Base-by-base conservation (phyloP, 768 basidiomycete species). In the Trametes cingulata region DNA sequence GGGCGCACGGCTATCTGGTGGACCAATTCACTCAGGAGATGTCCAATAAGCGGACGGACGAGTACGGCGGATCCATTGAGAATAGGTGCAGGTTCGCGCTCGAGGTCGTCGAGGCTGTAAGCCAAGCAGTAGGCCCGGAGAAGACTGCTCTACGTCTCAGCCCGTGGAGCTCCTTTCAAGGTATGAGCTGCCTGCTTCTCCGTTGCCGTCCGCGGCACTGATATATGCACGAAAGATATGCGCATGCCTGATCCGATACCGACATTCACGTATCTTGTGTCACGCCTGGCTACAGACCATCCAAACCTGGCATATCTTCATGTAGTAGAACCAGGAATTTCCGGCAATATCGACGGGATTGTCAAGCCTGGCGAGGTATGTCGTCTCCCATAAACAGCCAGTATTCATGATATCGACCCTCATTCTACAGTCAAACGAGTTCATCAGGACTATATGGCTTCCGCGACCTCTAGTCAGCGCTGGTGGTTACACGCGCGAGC, bases 211-310 rank as follows among this genome's bases (percentile, higher is more conserved):
- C 29, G 19, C 42, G 9, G 15, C 42, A 43, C 45, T 25, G 36
- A 15, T 15, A 2, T 37, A 3, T 1, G 10, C 15, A 17, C 0
- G 2, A 2, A 2, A 77, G 70, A 69, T 43, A 84, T 87, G 82
- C 69, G 74, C 4, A 82, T 84, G 81, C 55, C 64, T 1, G 77
- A 87, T 53, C 85, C 85, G 0, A 71, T 78, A 2, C 82, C 84
- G 0, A 82, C 82, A 4, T 88, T 83, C 72, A 63, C 74, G 0
- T 76, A 85, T 67, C 60, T 86, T 39, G 76, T 81, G 29, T 53
- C 71, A 1, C 55, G 75, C 29, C 63, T 88, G 14, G 72, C 69
- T 24, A 56, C 66, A 5, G 56, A 56, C 4, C 74, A 78, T 61
- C 80, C 83, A 5, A 53, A 77, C 20, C 67, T 77, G 2, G 77